Percentiles rank a stretch among this genome's conserved stretches.
Evolutionary conservation across 116 monocot species (phyloP).

Genomic region (Iris pallida): DNA sequence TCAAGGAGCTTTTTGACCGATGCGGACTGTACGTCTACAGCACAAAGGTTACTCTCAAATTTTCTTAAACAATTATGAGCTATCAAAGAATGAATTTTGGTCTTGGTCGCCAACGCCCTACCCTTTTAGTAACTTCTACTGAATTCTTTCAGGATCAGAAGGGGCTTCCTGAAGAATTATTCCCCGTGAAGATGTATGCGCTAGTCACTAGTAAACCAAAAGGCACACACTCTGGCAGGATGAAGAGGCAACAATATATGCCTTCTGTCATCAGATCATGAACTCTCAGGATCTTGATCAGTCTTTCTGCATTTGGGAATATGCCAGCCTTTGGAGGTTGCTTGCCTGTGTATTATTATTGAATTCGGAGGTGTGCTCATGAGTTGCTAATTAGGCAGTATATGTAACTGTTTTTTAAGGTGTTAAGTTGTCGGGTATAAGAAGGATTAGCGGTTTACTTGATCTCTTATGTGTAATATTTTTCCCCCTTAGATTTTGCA

Average conservation of each 20-base stretch:
- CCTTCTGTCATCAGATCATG: conserved; percentile 52
- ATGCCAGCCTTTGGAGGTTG: too few relatives aligned
- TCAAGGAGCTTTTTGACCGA: conserved; percentile 65
- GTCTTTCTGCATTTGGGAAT: not conserved
- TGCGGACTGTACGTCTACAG: conserved; percentile 67
- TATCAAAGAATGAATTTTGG: not conserved
- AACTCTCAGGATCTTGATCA: not conserved
- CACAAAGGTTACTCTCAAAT: conserved; percentile 47
- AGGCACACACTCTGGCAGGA: conserved; percentile 10
- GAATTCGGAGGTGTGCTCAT: too few relatives aligned
- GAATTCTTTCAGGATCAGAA: conserved; percentile 66
- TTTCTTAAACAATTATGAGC: not conserved
- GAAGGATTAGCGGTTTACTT: too few relatives aligned
- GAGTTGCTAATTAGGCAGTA: too few relatives aligned
- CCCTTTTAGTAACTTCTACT: not conserved
- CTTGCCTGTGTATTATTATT: too few relatives aligned
- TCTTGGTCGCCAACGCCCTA: too few relatives aligned
- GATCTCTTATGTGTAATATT: too few relatives aligned
- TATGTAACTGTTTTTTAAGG: too few relatives aligned
- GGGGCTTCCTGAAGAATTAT: conserved; percentile 69
- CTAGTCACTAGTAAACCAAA: conserved; percentile 46
- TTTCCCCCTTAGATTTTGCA: too few relatives aligned
- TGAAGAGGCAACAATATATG: conserved; percentile 21
- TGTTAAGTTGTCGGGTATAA: too few relatives aligned
- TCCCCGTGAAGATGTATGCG: conserved; percentile 86